Base-by-base conservation (phyloP, 2,329 filamentous ascomycete species). In the Ophiocordyceps unilateralis region DNA sequence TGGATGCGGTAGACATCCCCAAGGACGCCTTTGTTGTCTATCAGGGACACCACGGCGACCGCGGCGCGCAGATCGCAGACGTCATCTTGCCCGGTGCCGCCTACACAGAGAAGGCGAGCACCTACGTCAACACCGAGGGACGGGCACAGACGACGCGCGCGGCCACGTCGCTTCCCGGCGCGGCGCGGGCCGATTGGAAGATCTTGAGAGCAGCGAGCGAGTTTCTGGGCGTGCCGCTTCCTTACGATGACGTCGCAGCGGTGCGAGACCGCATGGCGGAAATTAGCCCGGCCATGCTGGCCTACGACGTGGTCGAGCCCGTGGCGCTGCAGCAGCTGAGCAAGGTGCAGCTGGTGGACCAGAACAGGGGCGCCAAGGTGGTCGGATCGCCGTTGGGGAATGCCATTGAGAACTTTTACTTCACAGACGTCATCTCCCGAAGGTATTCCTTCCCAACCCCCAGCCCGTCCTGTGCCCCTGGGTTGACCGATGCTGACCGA, bases 61-160 rank as follows among this genome's bases (percentile, higher is more conserved):
- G 76, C 43, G 91, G 89, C 50, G 91, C 91, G 44, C 82, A 93
- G 64, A 76, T 95, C 47, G 91, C 91, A 41, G 89, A 98, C 56
- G 77, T 98, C 45, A 76, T 98, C 51, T 83, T 98, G 19, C 91
- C 91, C 23, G 89, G 87, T 51, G 87, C 87, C 41, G 87, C 91
- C 12, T 98, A 95, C 68, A 96, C 89, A 21, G 91, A 98, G 69
- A 98, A 96, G 72, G 78, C 82, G 21, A 88, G 79, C 46, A 98
- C 91, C 39, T 98, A 93, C 58, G 77, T 98, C 66, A 98, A 96
- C 76, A 96, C 91, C 0, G 91, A 98, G 65, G 91, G 91, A 44
- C 84, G 91, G 54, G 86, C 91, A 20, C 91, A 98, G 67, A 82
- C 94, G 70, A 91, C 84, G 43, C 83, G 91, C 50, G 81, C 85